Evolutionary conservation across 2,329 filamentous ascomycete species (phyloP).

Genomic region (Aspergillus glaucus): DNA sequence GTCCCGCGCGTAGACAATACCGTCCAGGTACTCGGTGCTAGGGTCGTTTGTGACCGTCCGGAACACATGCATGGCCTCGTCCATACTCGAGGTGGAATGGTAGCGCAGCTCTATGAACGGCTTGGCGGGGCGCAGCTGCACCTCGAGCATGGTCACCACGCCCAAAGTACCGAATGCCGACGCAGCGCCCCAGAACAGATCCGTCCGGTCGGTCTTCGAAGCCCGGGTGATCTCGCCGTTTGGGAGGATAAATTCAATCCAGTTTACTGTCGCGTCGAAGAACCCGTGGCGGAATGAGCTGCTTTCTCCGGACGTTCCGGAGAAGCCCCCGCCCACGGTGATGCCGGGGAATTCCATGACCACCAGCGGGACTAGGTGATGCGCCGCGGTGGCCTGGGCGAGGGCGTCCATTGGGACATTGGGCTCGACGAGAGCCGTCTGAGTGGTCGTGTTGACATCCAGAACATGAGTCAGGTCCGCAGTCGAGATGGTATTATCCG

Average conservation of each 20-base stretch:
- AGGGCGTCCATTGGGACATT: constrained; percentile 64
- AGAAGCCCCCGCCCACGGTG: constrained; percentile 61
- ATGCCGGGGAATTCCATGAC: constrained; percentile 69
- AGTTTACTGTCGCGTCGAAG: constrained; percentile 58
- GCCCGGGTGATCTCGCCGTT: constrained; percentile 51
- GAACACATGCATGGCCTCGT: constrained; percentile 46
- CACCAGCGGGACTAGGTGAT: constrained; percentile 56
- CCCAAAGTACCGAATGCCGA: constrained; percentile 57
- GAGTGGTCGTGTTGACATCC: constrained; percentile 46
- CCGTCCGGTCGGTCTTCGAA: constrained; percentile 41
- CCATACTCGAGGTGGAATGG: constrained; percentile 46
- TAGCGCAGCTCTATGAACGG: constrained; percentile 59
- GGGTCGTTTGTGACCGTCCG: constrained; percentile 38
- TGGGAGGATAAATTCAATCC: constrained; percentile 57
- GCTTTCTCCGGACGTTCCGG: constrained; percentile 62
- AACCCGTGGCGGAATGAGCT: constrained; percentile 61
- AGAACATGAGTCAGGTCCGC: constrained; percentile 59
- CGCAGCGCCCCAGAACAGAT: constrained; percentile 55
- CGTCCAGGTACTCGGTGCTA: constrained; percentile 61
- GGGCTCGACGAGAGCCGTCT: constrained; percentile 61
- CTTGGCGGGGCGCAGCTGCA: constrained; percentile 50
- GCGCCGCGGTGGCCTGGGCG: constrained; percentile 50
- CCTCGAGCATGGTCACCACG: constrained; percentile 55
- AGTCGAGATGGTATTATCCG: constrained; percentile 57
- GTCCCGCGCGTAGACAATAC: constrained; percentile 54